Conservation (phyloP, 2,329 filamentous ascomycete genomes). For the Neophaeococcomyces mojaviensis region DNA sequence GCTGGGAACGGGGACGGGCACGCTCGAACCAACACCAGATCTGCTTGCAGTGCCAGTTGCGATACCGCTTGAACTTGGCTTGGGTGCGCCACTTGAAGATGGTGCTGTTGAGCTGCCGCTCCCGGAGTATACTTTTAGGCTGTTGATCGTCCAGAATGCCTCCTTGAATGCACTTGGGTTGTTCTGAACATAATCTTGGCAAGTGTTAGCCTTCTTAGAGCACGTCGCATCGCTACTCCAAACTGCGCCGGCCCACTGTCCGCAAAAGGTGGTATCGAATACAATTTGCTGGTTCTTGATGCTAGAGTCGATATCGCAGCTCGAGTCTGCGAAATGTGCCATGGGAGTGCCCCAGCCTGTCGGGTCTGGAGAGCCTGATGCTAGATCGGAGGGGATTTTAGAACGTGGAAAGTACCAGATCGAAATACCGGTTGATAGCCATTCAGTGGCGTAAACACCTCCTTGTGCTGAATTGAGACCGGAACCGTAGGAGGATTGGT, state of each 20-base stretch:
- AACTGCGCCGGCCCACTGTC: slow-evolving; percentile 73
- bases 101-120: slow-evolving; percentile 9
- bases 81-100: too few relatives aligned
- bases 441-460: slow-evolving; percentile 68
- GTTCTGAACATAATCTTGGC: slow-evolving; percentile 62
- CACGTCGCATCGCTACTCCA: slow-evolving; percentile 57
- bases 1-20: too few relatives aligned
- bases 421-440: slow-evolving; percentile 63
- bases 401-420: slow-evolving; percentile 75
- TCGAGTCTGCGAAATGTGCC: slow-evolving; percentile 58
- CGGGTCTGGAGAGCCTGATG: slow-evolving; percentile 55
- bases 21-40: neutral
- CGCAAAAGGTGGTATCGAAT: slow-evolving; percentile 79
- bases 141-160: slow-evolving; percentile 41
- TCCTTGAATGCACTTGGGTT: slow-evolving; percentile 65
- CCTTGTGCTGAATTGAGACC: slow-evolving; percentile 64
- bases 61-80: too few relatives aligned
- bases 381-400: slow-evolving; percentile 57
- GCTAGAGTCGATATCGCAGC: slow-evolving; percentile 61
- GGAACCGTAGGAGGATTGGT: slow-evolving; percentile 53
- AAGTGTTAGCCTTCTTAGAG: slow-evolving; percentile 53
- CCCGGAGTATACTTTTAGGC: slow-evolving; percentile 18
- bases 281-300: slow-evolving; percentile 70
- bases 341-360: slow-evolving; percentile 59
- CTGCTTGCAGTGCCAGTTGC: neutral